A percentile compares a stretch with the other conserved stretches of the same genome.
Conservation (phyloP, 148 eudicot species). For the Pouteria glomerata region DNA sequence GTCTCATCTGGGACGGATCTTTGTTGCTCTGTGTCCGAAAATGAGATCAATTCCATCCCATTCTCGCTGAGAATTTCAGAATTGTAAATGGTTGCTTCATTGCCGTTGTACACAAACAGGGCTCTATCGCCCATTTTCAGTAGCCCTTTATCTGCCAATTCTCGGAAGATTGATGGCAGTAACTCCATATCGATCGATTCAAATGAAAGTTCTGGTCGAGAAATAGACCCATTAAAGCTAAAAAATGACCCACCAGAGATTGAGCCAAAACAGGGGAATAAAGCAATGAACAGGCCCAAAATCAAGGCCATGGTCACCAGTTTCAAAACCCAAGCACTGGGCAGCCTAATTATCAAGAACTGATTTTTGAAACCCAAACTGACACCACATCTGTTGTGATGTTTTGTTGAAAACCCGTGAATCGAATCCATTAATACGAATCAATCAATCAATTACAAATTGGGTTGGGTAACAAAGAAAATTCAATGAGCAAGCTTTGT, state of each 20-base stretch:
- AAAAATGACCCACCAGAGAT: background rate
- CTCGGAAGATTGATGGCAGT: conserved; percentile 32
- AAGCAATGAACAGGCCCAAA: conserved; percentile 29
- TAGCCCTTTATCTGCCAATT: conserved; percentile 44
- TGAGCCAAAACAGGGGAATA: conserved; percentile 27
- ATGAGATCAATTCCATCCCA: conserved; percentile 14
- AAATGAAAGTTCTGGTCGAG: background rate
- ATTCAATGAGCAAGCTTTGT: too few relatives aligned
- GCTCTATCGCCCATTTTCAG: conserved; percentile 27
- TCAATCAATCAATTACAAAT: too few relatives aligned
- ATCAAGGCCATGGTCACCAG: conserved; percentile 32
- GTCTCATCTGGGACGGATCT: conserved; percentile 25
- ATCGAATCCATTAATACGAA: conserved; percentile 13
- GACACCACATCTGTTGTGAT: background rate
- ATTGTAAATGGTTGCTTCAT: background rate
- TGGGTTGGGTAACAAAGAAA: too few relatives aligned
- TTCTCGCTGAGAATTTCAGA: conserved; percentile 3
- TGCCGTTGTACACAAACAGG: conserved; percentile 18
- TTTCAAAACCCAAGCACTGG: conserved; percentile 15
- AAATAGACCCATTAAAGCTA: background rate
- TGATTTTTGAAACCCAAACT: background rate
- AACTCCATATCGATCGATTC: conserved; percentile 6
- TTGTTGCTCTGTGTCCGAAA: conserved; percentile 16
- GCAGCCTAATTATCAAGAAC: conserved; percentile 3
- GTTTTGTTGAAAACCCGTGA: conserved; percentile 8